phyloP scores from a whole-genome alignment of 768 basidiomycete species.

The Vararia minispora region DNA sequence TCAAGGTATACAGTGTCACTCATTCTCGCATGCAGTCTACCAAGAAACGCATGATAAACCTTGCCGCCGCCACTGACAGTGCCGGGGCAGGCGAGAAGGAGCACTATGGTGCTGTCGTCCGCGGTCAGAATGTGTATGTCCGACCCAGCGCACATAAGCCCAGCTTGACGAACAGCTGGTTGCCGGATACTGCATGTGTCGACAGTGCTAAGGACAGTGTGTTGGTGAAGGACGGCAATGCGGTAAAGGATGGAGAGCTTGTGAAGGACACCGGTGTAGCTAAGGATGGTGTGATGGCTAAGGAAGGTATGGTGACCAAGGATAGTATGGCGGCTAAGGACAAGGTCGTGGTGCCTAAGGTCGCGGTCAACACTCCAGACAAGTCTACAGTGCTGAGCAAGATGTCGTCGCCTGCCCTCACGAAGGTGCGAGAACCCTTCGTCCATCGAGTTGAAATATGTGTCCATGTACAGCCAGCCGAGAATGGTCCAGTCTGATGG shows the following conservation, averaged over 20 bases:
- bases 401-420: conserved; percentile 54
- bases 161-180: conserved; percentile 19
- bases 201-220: no score
- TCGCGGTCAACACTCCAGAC: conserved; percentile 72
- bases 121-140: conserved; percentile 82
- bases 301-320: conserved; percentile 20
- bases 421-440: conserved; percentile 34
- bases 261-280: conserved; percentile 11
- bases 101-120: conserved; percentile 90
- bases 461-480: no score
- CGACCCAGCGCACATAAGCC: conserved; percentile 79
- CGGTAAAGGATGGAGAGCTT: no score
- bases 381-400: conserved; percentile 42
- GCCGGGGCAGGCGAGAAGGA: conserved; percentile 88
- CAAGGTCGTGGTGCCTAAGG: conserved; percentile 67
- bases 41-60: conserved; percentile 67
- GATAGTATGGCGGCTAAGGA: conserved; percentile 28
- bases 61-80: conserved; percentile 40
- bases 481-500: no score
- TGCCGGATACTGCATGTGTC: conserved; percentile 13
- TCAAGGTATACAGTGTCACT: no score
- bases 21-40: conserved; percentile 36
- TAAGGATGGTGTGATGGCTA: conserved; percentile 13
- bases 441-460: no score
- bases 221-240: no score